Percentiles rank a stretch among this genome's conserved stretches.
Evolutionary conservation across 495 filamentous ascomycete genomes (phyloP).

Genomic region (Terfezia claveryi): DNA sequence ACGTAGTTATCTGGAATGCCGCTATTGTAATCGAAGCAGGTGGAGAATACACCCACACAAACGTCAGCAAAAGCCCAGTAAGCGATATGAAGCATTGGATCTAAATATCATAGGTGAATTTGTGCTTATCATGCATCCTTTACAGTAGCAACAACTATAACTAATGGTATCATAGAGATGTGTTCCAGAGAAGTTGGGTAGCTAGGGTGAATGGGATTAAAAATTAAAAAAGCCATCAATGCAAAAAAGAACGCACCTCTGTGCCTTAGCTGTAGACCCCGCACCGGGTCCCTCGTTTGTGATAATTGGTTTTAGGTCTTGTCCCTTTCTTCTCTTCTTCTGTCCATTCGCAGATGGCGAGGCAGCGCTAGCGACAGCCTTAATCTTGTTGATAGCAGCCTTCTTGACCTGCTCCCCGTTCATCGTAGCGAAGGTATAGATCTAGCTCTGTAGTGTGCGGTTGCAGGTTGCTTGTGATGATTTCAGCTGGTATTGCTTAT

Average conservation of each 20-base stretch:
- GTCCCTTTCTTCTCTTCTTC: slow-evolving; percentile 74
- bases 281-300: slow-evolving; percentile 41
- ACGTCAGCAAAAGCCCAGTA: no score
- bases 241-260: slow-evolving; percentile 2
- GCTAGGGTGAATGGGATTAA: background rate
- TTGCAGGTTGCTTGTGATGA: background rate
- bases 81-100: no score
- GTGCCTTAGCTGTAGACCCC: slow-evolving; percentile 8
- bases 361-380: slow-evolving; percentile 21
- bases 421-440: slow-evolving; percentile 31
- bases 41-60: no score
- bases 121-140: no score
- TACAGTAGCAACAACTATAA: no score
- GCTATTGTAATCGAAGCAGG: no score
- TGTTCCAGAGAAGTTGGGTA: background rate
- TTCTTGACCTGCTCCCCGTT: slow-evolving; percentile 54
- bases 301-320: slow-evolving; percentile 74
- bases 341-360: slow-evolving; percentile 42
- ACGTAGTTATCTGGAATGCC: background rate
- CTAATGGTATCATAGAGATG: no score
- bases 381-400: slow-evolving; percentile 19
- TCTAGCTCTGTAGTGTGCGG: background rate
- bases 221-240: slow-evolving; percentile 6
- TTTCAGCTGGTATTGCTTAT: no score
- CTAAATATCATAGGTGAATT: no score